Percentiles rank a stretch among this genome's conserved stretches.
phyloP scores from a whole-genome alignment of 164 flowering plant species.

The Cinnamomum chago region DNA sequence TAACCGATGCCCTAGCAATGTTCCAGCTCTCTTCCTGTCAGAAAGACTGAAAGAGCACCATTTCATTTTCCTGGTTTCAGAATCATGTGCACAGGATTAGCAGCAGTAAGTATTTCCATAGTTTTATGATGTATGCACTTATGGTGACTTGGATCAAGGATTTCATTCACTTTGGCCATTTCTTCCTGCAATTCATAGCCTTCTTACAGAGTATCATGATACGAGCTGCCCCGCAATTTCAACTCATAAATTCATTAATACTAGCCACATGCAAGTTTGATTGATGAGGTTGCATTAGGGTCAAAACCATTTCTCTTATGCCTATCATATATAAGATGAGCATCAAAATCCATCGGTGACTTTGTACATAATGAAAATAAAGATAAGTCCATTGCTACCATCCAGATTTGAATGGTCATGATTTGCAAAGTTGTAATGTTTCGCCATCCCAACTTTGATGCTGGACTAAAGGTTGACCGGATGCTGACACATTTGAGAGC shows the following conservation, averaged over 20 bases:
- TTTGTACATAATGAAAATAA: too few relatives aligned
- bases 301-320: too few relatives aligned
- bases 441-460: not conserved
- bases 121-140: too few relatives aligned
- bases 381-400: too few relatives aligned
- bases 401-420: not conserved
- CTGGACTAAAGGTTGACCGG: not conserved
- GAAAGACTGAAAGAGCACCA: constrained; percentile 45
- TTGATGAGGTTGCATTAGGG: too few relatives aligned
- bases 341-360: too few relatives aligned
- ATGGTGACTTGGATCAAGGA: not conserved
- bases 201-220: constrained; percentile 64
- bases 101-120: constrained; percentile 39
- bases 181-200: constrained; percentile 57
- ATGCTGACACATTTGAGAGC: not conserved
- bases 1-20: constrained; percentile 8
- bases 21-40: constrained; percentile 47
- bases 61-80: constrained; percentile 55
- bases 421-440: not conserved
- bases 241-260: constrained; percentile 12
- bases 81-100: constrained; percentile 49
- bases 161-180: not conserved
- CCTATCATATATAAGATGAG: too few relatives aligned
- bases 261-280: constrained; percentile 13
- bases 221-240: constrained; percentile 28